phyloP scores from a whole-genome alignment of 176 grass and related monocot species.

The Eragrostis nindensis region DNA sequence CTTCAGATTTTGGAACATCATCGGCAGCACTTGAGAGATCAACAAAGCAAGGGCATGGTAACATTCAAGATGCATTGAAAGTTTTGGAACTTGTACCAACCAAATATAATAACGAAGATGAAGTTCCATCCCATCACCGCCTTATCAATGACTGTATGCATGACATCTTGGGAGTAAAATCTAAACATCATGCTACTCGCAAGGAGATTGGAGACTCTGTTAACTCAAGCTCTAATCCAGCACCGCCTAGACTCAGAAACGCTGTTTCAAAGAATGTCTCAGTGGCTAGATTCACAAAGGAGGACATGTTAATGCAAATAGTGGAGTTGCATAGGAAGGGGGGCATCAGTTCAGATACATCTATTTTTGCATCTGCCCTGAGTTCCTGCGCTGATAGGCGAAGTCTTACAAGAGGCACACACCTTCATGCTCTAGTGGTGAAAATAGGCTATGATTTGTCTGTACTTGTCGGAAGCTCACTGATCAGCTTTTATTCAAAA shows the following conservation, averaged over 20 bases:
- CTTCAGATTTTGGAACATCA: constrained; percentile 6
- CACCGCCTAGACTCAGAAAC: background rate
- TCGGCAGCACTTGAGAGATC: background rate
- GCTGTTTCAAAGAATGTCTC: constrained; percentile 12
- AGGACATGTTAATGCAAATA: constrained; percentile 43
- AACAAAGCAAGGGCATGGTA: background rate
- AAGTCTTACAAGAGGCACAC: constrained; percentile 35
- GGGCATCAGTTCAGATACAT: constrained; percentile 37
- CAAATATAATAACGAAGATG: constrained; percentile 4
- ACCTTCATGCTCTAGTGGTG: constrained; percentile 57
- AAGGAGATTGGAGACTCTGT: constrained; percentile 15
- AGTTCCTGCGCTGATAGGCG: constrained; percentile 44
- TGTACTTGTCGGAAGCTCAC: constrained; percentile 45
- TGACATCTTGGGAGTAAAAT: constrained; percentile 44
- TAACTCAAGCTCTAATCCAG: constrained; percentile 15
- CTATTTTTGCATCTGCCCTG: constrained; percentile 48
- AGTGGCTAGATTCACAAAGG: constrained; percentile 24
- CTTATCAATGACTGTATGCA: constrained; percentile 52
- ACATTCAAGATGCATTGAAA: constrained; percentile 27
- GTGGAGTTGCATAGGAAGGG: constrained; percentile 47
- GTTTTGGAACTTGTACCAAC: constrained; percentile 44
- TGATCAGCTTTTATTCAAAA: constrained; percentile 68
- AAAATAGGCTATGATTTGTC: constrained; percentile 51
- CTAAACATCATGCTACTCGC: background rate
- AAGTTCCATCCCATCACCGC: constrained; percentile 36